Conservation (phyloP, 2,329 filamentous ascomycete genomes). For the Sporothrix sp. region DNA sequence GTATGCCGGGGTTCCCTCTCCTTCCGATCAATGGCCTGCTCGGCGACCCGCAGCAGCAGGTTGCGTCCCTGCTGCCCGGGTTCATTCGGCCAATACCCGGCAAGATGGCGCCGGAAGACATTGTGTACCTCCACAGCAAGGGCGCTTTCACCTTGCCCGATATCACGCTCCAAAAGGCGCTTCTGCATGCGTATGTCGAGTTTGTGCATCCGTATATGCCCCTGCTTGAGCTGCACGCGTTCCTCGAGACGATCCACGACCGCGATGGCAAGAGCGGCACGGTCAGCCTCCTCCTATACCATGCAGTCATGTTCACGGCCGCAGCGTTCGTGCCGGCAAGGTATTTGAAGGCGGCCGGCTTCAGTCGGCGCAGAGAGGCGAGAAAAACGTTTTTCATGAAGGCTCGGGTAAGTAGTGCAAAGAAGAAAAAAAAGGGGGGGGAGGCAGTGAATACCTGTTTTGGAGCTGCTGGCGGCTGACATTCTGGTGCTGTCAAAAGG, state of each 20-base stretch:
- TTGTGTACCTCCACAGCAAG: conserved; percentile 74
- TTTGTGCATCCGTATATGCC: conserved; percentile 95
- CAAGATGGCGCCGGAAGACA: conserved; percentile 70
- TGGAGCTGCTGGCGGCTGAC: too few species aligned
- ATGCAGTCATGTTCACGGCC: conserved; percentile 89
- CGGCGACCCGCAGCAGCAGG: conserved; percentile 24
- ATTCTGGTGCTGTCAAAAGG: too few species aligned
- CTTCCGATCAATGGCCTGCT: conserved; percentile 18
- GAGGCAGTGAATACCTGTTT: conserved; percentile 14
- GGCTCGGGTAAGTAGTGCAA: conserved; percentile 55
- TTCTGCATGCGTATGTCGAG: conserved; percentile 74
- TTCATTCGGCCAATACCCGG: conserved; percentile 74
- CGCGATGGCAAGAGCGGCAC: conserved; percentile 60
- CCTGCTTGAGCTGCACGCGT: conserved; percentile 58
- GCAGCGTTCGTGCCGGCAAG: conserved; percentile 80
- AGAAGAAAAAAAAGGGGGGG: neutral
- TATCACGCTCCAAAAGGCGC: conserved; percentile 61
- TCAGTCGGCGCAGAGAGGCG: conserved; percentile 66
- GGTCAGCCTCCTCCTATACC: conserved; percentile 79
- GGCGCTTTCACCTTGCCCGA: conserved; percentile 72
- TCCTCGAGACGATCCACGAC: conserved; percentile 50
- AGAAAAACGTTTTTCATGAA: conserved; percentile 84
- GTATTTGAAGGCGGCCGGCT: conserved; percentile 66
- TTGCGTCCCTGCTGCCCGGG: conserved; percentile 40
- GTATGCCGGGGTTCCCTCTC: conserved; percentile 15